Evolutionary conservation across 2,329 filamentous ascomycete genomes (phyloP).

Genomic region (Aspergillus sp.): DNA sequence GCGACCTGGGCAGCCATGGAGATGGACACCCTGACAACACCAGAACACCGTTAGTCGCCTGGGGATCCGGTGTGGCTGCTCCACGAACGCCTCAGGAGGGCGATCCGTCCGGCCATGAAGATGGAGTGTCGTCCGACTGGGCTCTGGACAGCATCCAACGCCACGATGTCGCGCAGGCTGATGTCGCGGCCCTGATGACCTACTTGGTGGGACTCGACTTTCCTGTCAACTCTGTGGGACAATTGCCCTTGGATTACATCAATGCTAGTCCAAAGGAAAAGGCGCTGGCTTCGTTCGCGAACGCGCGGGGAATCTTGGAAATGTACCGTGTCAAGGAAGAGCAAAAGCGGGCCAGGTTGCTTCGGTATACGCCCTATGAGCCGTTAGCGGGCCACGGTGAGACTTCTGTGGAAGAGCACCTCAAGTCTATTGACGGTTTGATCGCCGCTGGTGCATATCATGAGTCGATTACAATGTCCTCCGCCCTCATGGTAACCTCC

Average conservation of each 20-base stretch:
- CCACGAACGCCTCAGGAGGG: constrained; percentile 54
- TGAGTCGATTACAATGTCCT: constrained; percentile 71
- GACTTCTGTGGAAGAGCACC: constrained; percentile 56
- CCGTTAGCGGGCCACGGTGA: constrained; percentile 59
- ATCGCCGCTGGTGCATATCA: constrained; percentile 63
- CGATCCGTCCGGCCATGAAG: constrained; percentile 75
- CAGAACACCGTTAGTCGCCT: constrained; percentile 81
- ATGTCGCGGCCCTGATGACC: constrained; percentile 91
- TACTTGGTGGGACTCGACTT: constrained; percentile 83
- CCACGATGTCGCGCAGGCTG: constrained; percentile 88
- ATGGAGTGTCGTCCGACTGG: constrained; percentile 83
- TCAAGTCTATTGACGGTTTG: constrained; percentile 59
- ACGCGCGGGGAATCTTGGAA: constrained; percentile 80
- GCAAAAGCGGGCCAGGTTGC: constrained; percentile 65
- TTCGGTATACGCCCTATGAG: constrained; percentile 71
- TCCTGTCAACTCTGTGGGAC: constrained; percentile 92
- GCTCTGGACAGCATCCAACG: constrained; percentile 69
- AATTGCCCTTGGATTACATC: constrained; percentile 78
- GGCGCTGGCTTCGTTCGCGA: constrained; percentile 74
- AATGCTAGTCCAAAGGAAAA: constrained; percentile 67
- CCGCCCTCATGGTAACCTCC: constrained; percentile 66
- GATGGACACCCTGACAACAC: constrained; percentile 98
- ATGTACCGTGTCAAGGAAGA: constrained; percentile 95
- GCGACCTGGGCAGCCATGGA: constrained; percentile 97
- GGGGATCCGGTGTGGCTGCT: constrained; percentile 83